Evolutionary conservation across 1,284 basidiomycete species (phyloP), one percentile per base, ranked within the genome.

Genomic region (Cutaneotrichosporon spelunceum): DNA sequence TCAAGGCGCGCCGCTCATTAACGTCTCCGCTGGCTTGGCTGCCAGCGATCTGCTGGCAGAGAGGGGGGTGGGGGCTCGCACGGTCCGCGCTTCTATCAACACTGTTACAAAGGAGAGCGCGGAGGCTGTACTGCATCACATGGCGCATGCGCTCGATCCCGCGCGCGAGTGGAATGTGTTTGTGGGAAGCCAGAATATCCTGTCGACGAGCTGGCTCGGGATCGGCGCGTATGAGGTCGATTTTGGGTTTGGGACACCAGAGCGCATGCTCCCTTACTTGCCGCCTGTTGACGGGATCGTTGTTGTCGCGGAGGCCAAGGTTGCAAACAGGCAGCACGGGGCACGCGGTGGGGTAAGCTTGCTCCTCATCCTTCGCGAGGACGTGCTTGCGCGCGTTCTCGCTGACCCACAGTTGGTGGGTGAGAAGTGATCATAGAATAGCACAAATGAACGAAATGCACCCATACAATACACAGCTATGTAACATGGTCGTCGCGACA

Each of bases 161-260:
- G 65, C 63, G n/a, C 62, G 80, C 42, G 70, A 72, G 54, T 81
- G 81, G 80, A 74, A 74, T 53, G 78, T 75, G 14, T 82, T 81
- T 69, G 66, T 82, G 49, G 81, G 81, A 4, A 56, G 70, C 39
- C 64, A 73, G 29, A 76, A 82, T 63, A 71, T 73, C 3, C 76
- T 82, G 21, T 69, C 78, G 14, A 81, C 81, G 11, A 78, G 78
- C 34, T 83, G 81, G 81, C 62, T 80, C 39, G 62, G 73, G 21
- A 68, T 78, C n/a, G 77, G 75, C 7, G 69, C 74, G n/a, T 78
- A 80, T 52, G 74, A 75, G 21, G 66, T 81, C 5, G 79, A 81
- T 62, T 81, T 80, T 62, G 79, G 78, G 5, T 24, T 26, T 9
- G 58, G 61, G 14, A 52, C 57, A 26, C 76, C 80, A 23, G 60